Conservation (phyloP, 176 grass and related monocot species). For the Tillandsia leiboldiana region DNA sequence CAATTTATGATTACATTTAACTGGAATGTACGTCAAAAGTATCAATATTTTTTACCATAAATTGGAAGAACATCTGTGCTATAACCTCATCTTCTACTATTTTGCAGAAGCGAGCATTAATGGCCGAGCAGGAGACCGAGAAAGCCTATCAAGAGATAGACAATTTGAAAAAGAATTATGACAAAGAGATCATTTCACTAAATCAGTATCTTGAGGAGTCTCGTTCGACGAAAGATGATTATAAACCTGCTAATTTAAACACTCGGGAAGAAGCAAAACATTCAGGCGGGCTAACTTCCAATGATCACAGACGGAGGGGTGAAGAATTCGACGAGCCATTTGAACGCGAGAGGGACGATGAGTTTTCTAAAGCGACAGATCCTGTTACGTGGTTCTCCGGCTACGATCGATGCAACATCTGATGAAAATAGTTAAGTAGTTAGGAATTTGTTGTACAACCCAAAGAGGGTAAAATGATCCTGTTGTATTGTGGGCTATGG, state of each 20-base stretch:
- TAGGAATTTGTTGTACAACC: conserved; percentile 3
- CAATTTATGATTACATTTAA: too few species aligned
- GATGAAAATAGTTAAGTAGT: conserved; percentile 9
- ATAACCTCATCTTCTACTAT: too few species aligned
- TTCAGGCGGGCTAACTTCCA: conserved; percentile 26
- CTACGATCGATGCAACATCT: conserved; percentile 95
- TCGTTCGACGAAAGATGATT: conserved; percentile 17
- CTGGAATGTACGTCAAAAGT: too few species aligned
- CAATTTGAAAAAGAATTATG: conserved; percentile 81
- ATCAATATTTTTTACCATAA: too few species aligned
- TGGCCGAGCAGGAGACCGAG: conserved; percentile 83
- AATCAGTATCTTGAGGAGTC: conserved; percentile 35
- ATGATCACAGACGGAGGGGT: conserved; percentile 36
- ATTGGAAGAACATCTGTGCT: not conserved
- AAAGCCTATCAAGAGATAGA: conserved; percentile 88
- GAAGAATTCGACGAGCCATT: conserved; percentile 38
- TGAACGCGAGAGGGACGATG: conserved; percentile 29
- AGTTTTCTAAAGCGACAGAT: conserved; percentile 75
- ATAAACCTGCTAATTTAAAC: not conserved
- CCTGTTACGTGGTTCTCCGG: conserved; percentile 84
- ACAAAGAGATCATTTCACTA: conserved; percentile 45
- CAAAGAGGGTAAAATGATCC: not conserved
- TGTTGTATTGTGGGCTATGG: not conserved
- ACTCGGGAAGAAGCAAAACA: conserved; percentile 17
- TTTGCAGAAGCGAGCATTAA: conserved; percentile 41